phyloP scores from a whole-genome alignment of 148 eudicot species.

The Rhododendron ovatum region DNA sequence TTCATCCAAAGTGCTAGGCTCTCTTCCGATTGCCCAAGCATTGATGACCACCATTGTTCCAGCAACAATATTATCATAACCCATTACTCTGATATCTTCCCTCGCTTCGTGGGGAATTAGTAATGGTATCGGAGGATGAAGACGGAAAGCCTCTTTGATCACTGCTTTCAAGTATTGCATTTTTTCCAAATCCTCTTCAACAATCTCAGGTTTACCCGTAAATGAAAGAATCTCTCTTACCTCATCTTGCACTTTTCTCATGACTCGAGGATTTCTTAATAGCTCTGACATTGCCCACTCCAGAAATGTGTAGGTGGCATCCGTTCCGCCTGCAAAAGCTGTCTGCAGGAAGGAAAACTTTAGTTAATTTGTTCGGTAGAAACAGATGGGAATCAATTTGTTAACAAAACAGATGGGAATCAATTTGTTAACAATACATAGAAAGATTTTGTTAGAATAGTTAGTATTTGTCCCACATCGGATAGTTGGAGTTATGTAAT shows the following conservation, averaged over 20 bases:
- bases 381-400: neutral
- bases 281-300: constrained; percentile 18
- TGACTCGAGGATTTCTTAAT: neutral
- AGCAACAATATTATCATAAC: constrained; percentile 19
- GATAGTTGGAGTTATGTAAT: too few relatives aligned
- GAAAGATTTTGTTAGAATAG: too few relatives aligned
- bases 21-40: constrained; percentile 29
- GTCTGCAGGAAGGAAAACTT: neutral
- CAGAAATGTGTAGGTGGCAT: neutral
- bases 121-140: constrained; percentile 12
- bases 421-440: neutral
- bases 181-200: neutral
- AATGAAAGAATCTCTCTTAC: neutral
- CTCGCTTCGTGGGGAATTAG: neutral
- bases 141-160: constrained; percentile 11
- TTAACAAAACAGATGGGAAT: neutral
- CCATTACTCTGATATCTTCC: constrained; percentile 1
- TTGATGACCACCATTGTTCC: constrained; percentile 21
- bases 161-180: constrained; percentile 14
- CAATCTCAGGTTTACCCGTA: neutral
- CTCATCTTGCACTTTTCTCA: constrained; percentile 13
- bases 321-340: neutral
- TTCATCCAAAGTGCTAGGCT: constrained; percentile 21
- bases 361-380: too few relatives aligned
- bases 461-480: too few relatives aligned